A percentile compares a stretch with the other conserved stretches of the same genome.
These are phyloP conservation scores for Boletus rufocinnamomeus DNA, from an alignment of 768 basidiomycete genomes.

Conservation along the genomic window DNA sequence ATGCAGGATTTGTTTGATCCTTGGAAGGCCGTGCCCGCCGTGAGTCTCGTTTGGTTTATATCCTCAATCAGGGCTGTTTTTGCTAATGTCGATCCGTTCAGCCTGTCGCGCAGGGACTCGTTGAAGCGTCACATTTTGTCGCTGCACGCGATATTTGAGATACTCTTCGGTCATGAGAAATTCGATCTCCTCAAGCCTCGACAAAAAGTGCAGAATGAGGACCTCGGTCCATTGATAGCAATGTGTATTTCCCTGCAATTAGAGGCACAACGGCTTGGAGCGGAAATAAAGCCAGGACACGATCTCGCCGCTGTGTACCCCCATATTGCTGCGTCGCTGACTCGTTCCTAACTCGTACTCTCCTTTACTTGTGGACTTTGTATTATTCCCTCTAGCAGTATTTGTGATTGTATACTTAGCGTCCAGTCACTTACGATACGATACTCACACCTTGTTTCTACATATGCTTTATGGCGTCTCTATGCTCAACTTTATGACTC, in stretches of 20 bases:
- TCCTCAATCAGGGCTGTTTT: neutral
- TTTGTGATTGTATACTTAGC: neutral
- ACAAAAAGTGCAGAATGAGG: neutral
- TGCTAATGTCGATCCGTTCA: neutral
- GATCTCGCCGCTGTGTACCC: neutral
- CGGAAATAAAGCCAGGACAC: neutral
- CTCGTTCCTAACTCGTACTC: neutral
- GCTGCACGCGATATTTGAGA: neutral
- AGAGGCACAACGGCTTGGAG: neutral
- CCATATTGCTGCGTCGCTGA: neutral
- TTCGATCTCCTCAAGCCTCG: constrained; percentile 1
- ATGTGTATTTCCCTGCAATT: neutral
- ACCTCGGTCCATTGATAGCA: neutral
- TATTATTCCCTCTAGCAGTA: neutral
- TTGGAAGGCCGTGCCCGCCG: neutral
- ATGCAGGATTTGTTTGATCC: neutral
- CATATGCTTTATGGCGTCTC: neutral
- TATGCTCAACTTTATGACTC: neutral
- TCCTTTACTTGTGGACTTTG: neutral
- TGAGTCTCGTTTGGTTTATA: neutral
- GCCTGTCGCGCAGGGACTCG: constrained; percentile 9
- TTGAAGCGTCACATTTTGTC: constrained; percentile 5
- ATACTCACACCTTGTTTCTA: neutral
- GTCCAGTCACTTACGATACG: too few relatives aligned
- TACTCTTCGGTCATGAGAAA: neutral